Base-by-base conservation (phyloP, 495 filamentous ascomycete species). In the Penicillium ucsense region DNA sequence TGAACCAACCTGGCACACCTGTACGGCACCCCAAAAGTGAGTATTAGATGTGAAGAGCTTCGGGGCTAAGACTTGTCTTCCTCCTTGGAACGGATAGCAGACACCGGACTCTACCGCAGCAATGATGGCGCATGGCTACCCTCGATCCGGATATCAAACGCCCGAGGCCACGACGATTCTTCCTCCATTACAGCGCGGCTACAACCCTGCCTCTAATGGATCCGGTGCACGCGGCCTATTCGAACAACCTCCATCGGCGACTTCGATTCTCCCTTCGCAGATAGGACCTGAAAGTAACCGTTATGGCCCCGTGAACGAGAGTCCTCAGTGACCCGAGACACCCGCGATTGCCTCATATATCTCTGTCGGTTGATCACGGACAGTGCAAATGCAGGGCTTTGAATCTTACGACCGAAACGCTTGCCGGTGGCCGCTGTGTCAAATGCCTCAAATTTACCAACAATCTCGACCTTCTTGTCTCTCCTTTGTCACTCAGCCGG, bases 1-100 rank as follows among this genome's bases (percentile, higher is more conserved):
- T 67, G 59, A 69, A 68, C 43, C 64, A 62, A 51, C 61, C 66
- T 53, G 64, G 64, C 39, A 71, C 68, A 49, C 68, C 68, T 63
- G 68, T 71, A 71, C 61, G 68, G 53, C 59, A 62, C 57, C 56
- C 59, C 54, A 55, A 46, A 50, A 53, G 51, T 61, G 53, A 58
- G 45, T 49, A 39, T 47, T 55, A 45, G 43, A 43, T 42, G 39
- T 41, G 33, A 46, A 55, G 48, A 47, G 60, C 44, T 55, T 46
- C 47, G 55, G 57, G 57, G 63, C 59, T 60, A 61, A 65, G 54
- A 50, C 55, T 48, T 52, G 51, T 50, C 58, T 52, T 56, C 42
- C 48, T 47, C 51, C 39, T 53, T 49, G 46, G 43, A 45, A 34
- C 29, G 46, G 46, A 58, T 47, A 31, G 46, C 49, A 71, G 68